Evolutionary conservation across 208 protist species (phyloP).

Genomic region (Balamuthia mandrillaris): DNA sequence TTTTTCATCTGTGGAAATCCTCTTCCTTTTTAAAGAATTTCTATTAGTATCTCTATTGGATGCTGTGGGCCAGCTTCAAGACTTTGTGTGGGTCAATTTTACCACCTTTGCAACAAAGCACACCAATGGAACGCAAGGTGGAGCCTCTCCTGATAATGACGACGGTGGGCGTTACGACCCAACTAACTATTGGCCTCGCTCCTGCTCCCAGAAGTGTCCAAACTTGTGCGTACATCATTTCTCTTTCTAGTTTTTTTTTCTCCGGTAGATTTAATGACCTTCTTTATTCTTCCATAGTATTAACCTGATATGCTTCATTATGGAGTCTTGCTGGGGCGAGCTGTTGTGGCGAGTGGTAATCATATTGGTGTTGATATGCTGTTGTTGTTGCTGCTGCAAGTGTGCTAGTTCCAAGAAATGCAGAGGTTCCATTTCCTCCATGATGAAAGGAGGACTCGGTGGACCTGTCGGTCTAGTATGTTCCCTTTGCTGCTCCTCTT

Average conservation of each 20-base stretch:
- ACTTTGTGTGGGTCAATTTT: background rate
- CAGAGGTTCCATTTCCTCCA: background rate
- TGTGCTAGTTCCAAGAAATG: background rate
- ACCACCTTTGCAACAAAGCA: constrained; percentile 3
- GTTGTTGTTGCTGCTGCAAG: background rate
- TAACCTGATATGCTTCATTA: background rate
- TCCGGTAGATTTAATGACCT: background rate
- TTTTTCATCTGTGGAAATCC: too few relatives aligned
- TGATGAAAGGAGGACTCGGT: too few relatives aligned
- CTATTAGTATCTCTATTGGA: constrained; percentile 10
- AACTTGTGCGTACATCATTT: background rate
- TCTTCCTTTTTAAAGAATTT: too few relatives aligned
- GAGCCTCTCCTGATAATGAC: background rate
- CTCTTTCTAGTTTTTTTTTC: background rate
- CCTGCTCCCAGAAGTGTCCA: background rate
- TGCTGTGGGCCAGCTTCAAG: background rate
- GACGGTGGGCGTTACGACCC: too few relatives aligned
- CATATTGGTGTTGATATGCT: background rate
- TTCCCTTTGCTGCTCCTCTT: background rate
- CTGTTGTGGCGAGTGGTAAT: background rate
- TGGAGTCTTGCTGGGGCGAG: background rate
- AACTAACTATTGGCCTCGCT: background rate
- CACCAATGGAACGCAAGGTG: background rate
- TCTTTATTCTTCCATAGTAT: background rate
- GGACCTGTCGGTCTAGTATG: background rate